phyloP scores from a whole-genome alignment of 2,329 filamentous ascomycete species.

The Lecanicillium sp. region DNA sequence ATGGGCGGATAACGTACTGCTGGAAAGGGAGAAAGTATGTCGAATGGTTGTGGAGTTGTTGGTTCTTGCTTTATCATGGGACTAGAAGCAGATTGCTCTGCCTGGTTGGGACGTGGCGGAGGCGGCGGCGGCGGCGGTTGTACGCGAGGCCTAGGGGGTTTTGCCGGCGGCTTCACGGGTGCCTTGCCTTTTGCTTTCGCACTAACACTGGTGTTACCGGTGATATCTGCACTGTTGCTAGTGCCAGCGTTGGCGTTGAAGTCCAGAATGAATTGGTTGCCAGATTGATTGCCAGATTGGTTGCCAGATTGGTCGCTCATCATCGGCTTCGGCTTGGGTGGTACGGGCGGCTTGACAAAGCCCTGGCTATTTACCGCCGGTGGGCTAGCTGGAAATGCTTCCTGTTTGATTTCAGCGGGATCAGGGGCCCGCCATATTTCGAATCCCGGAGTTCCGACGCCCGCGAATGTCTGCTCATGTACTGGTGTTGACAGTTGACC shows the following conservation, averaged over 20 bases:
- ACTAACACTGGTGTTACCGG: no score
- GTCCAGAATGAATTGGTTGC: constrained; percentile 28
- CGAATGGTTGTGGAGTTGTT: constrained; percentile 18
- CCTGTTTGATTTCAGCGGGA: constrained; percentile 1
- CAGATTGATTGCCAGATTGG: constrained; percentile 19
- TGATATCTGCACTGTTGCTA: no score
- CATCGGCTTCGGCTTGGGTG: constrained; percentile 29
- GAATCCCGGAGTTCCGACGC: constrained; percentile 7
- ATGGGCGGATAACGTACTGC: constrained; percentile 16
- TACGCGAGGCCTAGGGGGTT: constrained; percentile 9
- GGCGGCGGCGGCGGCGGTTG: constrained; percentile 11
- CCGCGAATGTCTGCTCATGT: neutral
- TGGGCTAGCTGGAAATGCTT: constrained; percentile 1
- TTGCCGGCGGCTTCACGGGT: constrained; percentile 19
- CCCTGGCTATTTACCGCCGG: constrained; percentile 11
- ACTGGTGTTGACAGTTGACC: neutral
- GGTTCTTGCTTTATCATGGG: constrained; percentile 22
- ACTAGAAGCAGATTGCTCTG: constrained; percentile 10
- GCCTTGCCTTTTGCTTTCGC: constrained; percentile 26
- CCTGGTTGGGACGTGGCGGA: neutral
- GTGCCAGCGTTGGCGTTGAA: constrained; percentile 17
- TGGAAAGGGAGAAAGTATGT: constrained; percentile 17
- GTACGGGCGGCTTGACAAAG: constrained; percentile 29
- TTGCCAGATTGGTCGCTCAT: constrained; percentile 19
- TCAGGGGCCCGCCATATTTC: constrained; percentile 5